Base-by-base conservation (phyloP, 1,139 yeast species). In the Hansenula lynferdii region DNA sequence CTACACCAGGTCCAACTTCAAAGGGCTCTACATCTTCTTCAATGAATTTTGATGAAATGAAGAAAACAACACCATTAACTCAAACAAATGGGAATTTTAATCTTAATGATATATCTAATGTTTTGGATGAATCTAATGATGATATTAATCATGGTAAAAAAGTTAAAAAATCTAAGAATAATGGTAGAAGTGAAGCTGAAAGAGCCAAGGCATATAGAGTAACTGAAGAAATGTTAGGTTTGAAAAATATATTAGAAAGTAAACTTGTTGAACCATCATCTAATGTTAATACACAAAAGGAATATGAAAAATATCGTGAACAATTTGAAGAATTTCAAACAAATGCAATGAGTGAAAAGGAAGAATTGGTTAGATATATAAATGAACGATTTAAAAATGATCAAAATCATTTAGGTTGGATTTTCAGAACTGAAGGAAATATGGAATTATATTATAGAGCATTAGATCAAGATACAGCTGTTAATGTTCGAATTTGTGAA, bases 71-170 rank as follows among this genome's bases (percentile, higher is more conserved):
- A 8, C 50, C 50, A 17, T 21, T 46, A 24, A 44, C 47, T 8
- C 47, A 46, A 21, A 44, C 48, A 1, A 37, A 36, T 33, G 50
- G 50, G 2, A 32, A 46, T 11, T 46, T 46, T 24, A 22, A 38
- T 12, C 23, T 45, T 40, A 18, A 29, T 19, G 34, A 17, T 8
- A 31, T 43, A 22, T 30, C 33, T 1, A 19, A 23, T 3, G 29
- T 7, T 15, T 35, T 24, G 19, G n/a, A 32, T 6, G 35, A 22
- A 25, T 27, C 29, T 7, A 20, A 37, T 31, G 38, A 35, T 5
- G 33, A 31, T 12, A 8, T 22, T 9, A 16, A 11, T 4, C 8
- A 21, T 8, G 33, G 33, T 11, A 22, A 31, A 22, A 15, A 22
- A 16, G n/a, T n/a, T n/a, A n/a, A n/a, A n/a, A n/a, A n/a, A n/a